Conservation (phyloP, 768 basidiomycete species). For the Russula emetica region DNA sequence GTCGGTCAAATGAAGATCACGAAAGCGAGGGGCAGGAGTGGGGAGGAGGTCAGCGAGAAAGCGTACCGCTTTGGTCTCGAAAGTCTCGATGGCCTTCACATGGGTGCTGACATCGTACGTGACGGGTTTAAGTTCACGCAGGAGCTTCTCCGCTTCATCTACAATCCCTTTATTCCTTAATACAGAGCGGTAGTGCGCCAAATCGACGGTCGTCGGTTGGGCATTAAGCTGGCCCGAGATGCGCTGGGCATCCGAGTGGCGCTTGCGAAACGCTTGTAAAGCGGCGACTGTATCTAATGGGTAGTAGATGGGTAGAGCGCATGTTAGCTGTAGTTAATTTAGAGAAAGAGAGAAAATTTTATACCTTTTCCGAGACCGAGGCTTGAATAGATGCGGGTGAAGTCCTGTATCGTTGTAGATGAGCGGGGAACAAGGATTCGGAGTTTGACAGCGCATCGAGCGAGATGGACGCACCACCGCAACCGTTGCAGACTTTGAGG, state of each 20-base stretch:
- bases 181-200: slow-evolving; percentile 85
- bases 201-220: slow-evolving; percentile 81
- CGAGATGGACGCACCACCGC: slow-evolving; percentile 43
- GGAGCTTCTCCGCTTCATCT: slow-evolving; percentile 85
- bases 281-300: slow-evolving; percentile 80
- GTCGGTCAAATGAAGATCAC: neutral
- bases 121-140: slow-evolving; percentile 88
- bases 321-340: neutral
- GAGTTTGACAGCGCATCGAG: slow-evolving; percentile 7
- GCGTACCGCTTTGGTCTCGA: slow-evolving; percentile 92
- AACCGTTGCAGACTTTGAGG: slow-evolving; percentile 64
- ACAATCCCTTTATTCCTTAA: slow-evolving; percentile 92
- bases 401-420: slow-evolving; percentile 50
- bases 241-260: slow-evolving; percentile 83
- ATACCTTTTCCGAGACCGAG: slow-evolving; percentile 85
- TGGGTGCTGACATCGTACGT: slow-evolving; percentile 88
- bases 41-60: slow-evolving; percentile 12
- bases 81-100: slow-evolving; percentile 93
- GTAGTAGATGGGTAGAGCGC: neutral
- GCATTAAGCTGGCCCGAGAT: slow-evolving; percentile 56
- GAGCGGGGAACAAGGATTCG: slow-evolving; percentile 18
- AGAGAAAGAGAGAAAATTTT: neutral
- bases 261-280: slow-evolving; percentile 94
- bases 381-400: slow-evolving; percentile 75
- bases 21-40: neutral